These are phyloP conservation scores for Ogataea degrootiae DNA, from an alignment of 805 yeast species.

Conservation along the genomic window DNA sequence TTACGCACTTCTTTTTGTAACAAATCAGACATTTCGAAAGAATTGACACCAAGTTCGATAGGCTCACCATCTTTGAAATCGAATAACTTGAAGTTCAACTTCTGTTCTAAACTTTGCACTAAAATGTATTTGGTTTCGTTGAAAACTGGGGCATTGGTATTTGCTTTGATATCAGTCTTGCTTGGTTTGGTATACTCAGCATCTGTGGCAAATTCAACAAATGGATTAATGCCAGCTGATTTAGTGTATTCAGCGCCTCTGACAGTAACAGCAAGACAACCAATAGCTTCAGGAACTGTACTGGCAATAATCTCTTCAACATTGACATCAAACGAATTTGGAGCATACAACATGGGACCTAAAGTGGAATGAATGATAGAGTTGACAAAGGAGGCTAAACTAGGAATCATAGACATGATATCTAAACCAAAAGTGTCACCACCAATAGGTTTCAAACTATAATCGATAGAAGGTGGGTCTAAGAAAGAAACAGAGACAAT, in stretches of 20 bases:
- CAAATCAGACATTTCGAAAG: constrained; percentile 53
- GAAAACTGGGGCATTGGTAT: constrained; percentile 56
- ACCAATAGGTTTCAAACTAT: constrained; percentile 79
- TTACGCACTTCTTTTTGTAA: constrained; percentile 47
- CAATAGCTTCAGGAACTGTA: constrained; percentile 62
- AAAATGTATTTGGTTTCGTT: constrained; percentile 61
- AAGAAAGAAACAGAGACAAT: constrained; percentile 65
- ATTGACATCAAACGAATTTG: constrained; percentile 71
- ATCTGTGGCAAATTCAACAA: constrained; percentile 32
- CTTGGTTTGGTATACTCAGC: constrained; percentile 22
- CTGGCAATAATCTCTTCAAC: constrained; percentile 67
- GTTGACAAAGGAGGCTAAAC: constrained; percentile 68
- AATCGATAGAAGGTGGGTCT: constrained; percentile 76
- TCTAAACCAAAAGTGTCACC: constrained; percentile 86
- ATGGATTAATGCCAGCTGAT: constrained; percentile 46
- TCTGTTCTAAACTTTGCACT: constrained; percentile 52
- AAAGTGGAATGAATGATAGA: constrained; percentile 62
- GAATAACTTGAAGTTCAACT: constrained; percentile 49
- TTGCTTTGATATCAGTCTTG: constrained; percentile 54
- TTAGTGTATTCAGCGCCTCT: constrained; percentile 49
- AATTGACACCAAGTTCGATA: constrained; percentile 43
- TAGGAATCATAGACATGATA: constrained; percentile 80
- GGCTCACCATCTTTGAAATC: constrained; percentile 58
- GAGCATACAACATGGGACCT: constrained; percentile 78
- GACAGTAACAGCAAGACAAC: constrained; percentile 62